Percentiles rank a stretch among this genome's conserved stretches.
Conservation (phyloP, 2,329 filamentous ascomycete genomes). For the Botrytis paeoniae region DNA sequence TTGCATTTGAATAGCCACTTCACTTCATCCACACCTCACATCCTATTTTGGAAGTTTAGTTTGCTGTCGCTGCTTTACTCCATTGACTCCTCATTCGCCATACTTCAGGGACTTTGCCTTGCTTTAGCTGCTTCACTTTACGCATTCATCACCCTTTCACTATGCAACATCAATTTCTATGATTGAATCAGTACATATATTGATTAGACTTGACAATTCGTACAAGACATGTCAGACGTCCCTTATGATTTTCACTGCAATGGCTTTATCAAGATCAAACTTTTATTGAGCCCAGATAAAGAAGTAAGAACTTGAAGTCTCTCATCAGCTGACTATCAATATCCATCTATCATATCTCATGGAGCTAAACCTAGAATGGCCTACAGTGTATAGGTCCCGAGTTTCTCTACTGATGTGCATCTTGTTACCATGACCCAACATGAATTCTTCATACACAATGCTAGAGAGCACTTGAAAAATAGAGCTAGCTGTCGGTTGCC, state of each 20-base stretch:
- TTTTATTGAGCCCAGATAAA: background rate
- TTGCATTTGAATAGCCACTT: background rate
- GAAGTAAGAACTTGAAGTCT: background rate
- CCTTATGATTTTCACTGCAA: background rate
- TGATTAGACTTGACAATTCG: background rate
- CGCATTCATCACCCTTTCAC: background rate
- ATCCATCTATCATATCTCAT: background rate
- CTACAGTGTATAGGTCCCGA: background rate
- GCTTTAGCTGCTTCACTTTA: background rate
- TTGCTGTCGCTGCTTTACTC: background rate
- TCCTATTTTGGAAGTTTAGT: background rate
- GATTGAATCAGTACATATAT: background rate
- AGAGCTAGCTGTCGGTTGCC: background rate
- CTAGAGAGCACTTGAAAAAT: background rate
- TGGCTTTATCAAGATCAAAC: background rate
- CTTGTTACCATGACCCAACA: background rate
- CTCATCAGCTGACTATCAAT: constrained; percentile 1
- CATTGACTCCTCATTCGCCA: background rate
- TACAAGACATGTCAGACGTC: background rate
- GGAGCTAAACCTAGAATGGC: constrained; percentile 1
- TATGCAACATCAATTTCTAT: background rate
- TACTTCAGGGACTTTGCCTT: background rate
- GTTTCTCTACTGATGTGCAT: constrained; percentile 1
- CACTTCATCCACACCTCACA: background rate
- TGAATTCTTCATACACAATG: background rate